Evolutionary conservation across 352 stramenopile genomes (phyloP), one percentile per base, ranked within the genome.

Genomic region (Phytopythium ostracodes): DNA sequence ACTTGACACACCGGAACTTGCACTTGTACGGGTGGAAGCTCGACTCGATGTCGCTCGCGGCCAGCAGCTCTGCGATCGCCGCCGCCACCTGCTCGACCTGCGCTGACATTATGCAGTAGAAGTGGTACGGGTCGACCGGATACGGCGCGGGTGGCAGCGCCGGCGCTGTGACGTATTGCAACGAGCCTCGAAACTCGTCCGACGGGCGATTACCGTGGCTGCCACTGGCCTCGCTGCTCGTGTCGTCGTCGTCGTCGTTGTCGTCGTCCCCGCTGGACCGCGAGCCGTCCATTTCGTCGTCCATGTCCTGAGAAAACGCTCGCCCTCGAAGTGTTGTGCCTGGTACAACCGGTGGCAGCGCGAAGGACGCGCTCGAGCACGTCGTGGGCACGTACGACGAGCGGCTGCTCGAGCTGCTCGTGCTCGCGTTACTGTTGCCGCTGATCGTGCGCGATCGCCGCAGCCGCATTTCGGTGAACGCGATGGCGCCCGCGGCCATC

Each of bases 1-100:
- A 88, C 65, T 91, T 91, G 64, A 94, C 75, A 62, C 85, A 92
- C 57, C 92, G 92, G 64, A 94, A 94, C 68, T 94, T 94, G 73
- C 83, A 91, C 59, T 92, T 92, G 44, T 77, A 70, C 31, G 84
- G 71, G 54, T 87, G 74, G 54, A 92, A 79, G 50, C 75, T 76
- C 53, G 81, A 77, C 64, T 91, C 83, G 58, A 94, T 83, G 25
- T 87, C 77, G 55, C 71, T 84, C 5, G 79, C 79, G 20, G 71
- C 64, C 10, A 94, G 78, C 56, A 77, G 35, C 33, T 87, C 72
- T 7, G 73, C 71, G n/a, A 86, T 68, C 0, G 63, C 63, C 7
- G 68, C 74, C 0, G 81, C 75, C 14, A 62, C 65, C 20, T 59
- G 65, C 33, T 53, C 42, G 52, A 56, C 33, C 60, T 59, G 24